Evolutionary conservation across 495 filamentous ascomycete species (phyloP).

Genomic region (Oleoguttula mirabilis): DNA sequence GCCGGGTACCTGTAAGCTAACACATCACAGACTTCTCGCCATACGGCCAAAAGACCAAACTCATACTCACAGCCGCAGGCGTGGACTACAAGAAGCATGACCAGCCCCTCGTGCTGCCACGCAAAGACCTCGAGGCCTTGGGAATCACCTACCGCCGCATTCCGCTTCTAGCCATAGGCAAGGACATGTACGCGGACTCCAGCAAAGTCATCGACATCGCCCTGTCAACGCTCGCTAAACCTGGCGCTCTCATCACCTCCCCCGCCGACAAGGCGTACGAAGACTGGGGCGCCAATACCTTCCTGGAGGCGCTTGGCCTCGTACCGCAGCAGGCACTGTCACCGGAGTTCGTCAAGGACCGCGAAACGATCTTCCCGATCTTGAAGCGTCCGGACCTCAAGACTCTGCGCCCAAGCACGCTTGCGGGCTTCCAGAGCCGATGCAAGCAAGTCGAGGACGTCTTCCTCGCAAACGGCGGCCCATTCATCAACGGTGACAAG

Average conservation of each 20-base stretch:
- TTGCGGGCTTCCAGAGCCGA: constrained; percentile 11
- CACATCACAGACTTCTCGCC: constrained; percentile 14
- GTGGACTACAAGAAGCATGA: constrained; percentile 11
- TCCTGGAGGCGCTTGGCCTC: constrained; percentile 12
- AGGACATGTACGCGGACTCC: constrained; percentile 29
- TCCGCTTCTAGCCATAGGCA: constrained; percentile 26
- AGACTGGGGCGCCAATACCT: constrained; percentile 11
- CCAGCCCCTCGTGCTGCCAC: constrained; percentile 21
- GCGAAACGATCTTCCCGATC: constrained; percentile 20
- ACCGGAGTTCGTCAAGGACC: constrained; percentile 18
- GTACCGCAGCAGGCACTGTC: constrained; percentile 6
- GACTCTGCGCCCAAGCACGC: constrained; percentile 10
- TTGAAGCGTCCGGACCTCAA: constrained; percentile 13
- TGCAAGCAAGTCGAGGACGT: constrained; percentile 12
- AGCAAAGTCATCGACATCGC: constrained; percentile 24
- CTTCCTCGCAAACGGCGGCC: constrained; percentile 7
- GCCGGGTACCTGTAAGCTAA: background rate
- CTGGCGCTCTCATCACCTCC: constrained; percentile 1
- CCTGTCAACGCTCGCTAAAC: constrained; percentile 11
- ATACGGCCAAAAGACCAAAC: constrained; percentile 21
- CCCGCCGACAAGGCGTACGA: constrained; percentile 19
- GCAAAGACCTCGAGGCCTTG: constrained; percentile 20
- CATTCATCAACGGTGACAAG: constrained; percentile 12
- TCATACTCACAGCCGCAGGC: constrained; percentile 14
- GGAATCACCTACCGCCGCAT: constrained; percentile 29